Conservation (phyloP, 768 basidiomycete genomes). For the Xanthoconium stramineum region DNA sequence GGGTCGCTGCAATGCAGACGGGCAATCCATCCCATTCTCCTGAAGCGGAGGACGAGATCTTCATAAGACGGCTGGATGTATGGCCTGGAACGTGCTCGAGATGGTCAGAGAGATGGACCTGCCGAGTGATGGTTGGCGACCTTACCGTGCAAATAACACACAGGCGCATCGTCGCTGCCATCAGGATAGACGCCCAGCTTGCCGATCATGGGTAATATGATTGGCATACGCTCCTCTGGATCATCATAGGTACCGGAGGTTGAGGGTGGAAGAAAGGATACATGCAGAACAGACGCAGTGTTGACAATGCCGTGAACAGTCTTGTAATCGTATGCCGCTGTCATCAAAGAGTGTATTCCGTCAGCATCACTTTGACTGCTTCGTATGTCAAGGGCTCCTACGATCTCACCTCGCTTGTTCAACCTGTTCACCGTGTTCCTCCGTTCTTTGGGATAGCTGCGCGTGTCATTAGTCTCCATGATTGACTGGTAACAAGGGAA, state of each 20-base stretch:
- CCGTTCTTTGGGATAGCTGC: slow-evolving; percentile 38
- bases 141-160: slow-evolving; percentile 25
- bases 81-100: slow-evolving; percentile 9
- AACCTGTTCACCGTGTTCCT: slow-evolving; percentile 26
- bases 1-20: slow-evolving; percentile 25
- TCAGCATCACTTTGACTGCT: background rate
- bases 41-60: slow-evolving; percentile 10
- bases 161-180: slow-evolving; percentile 2
- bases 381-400: background rate
- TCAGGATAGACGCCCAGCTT: slow-evolving; percentile 20
- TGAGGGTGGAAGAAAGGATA: slow-evolving; percentile 24
- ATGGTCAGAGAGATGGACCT: background rate
- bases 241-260: slow-evolving; percentile 9
- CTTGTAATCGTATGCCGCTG: slow-evolving; percentile 21
- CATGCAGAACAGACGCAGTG: slow-evolving; percentile 20
- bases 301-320: slow-evolving; percentile 24
- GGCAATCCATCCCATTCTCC: slow-evolving; percentile 4
- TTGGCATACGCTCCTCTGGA: slow-evolving; percentile 11
- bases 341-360: background rate
- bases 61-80: slow-evolving; percentile 27
- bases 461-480: slow-evolving; percentile 45
- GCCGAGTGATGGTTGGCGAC: no score
- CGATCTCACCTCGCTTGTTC: slow-evolving; percentile 20
- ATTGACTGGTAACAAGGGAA: slow-evolving; percentile 12
- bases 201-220: slow-evolving; percentile 27